A percentile compares a stretch with the other conserved stretches of the same genome.
These are phyloP conservation scores for Tieghemostelium lacteum DNA, from an alignment of 78 protist genomes.

Conservation along the genomic window DNA sequence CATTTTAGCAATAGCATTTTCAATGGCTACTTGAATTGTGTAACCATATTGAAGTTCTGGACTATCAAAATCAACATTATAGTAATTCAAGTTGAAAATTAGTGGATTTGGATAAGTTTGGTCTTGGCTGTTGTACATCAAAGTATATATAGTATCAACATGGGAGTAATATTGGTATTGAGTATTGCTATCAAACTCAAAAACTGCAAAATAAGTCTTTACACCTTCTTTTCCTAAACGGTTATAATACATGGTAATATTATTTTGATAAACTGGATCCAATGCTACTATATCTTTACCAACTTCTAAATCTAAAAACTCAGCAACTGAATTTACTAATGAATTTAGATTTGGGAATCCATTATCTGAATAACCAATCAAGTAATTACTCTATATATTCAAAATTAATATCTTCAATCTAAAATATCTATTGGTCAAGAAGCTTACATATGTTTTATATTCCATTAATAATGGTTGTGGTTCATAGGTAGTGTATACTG, in stretches of 20 bases:
- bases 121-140: conserved; percentile 2
- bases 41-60: not conserved
- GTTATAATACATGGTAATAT: not conserved
- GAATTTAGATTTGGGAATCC: not conserved
- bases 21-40: conserved; percentile 19
- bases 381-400: not conserved
- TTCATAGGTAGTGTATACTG: not conserved
- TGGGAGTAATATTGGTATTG: too few relatives aligned
- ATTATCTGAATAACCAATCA: not conserved
- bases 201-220: conserved; percentile 2
- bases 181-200: not conserved
- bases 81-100: not conserved
- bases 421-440: not conserved
- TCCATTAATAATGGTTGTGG: not conserved
- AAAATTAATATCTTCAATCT: not conserved
- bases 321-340: not conserved
- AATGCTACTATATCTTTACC: conserved; percentile 5
- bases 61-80: not conserved
- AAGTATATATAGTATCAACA: not conserved
- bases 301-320: not conserved
- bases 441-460: not conserved
- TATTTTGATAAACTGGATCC: not conserved
- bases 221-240: not conserved
- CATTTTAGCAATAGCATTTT: not conserved
- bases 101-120: not conserved